Percentiles rank a stretch among this genome's conserved stretches.
Conservation (phyloP, 139 green algal species). For the Haematococcus lacustris region DNA sequence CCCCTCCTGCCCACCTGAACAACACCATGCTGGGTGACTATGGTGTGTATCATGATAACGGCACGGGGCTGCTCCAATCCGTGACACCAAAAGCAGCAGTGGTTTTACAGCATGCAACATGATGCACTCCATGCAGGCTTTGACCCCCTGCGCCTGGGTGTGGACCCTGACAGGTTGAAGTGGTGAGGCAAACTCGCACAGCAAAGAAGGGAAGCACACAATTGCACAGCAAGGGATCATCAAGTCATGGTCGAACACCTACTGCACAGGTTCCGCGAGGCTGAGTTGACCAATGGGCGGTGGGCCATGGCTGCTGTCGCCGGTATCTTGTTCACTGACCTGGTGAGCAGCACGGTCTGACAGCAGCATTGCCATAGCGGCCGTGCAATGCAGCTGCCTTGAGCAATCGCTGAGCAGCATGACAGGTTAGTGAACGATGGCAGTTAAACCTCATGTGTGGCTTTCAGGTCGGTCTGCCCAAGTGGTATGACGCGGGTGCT, state of each 20-base stretch:
- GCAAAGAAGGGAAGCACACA: no score
- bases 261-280: slow-evolving; percentile 73
- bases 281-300: slow-evolving; percentile 82
- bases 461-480: slow-evolving; percentile 47
- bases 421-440: no score
- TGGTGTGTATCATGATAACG: not conserved
- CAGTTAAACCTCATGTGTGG: no score
- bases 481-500: slow-evolving; percentile 75
- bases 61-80: not conserved
- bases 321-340: slow-evolving; percentile 77
- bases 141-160: slow-evolving; percentile 60
- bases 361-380: no score
- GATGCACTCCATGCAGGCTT: not conserved
- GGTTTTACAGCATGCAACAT: no score
- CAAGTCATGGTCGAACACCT: no score
- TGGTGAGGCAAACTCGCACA: no score
- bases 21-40: slow-evolving; percentile 46
- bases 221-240: no score
- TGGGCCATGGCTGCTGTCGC: slow-evolving; percentile 83
- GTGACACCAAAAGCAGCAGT: not conserved
- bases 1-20: slow-evolving; percentile 48
- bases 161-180: slow-evolving; percentile 40
- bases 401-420: no score
- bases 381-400: no score
- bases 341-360: no score